Evolutionary conservation across 768 basidiomycete genomes (phyloP), one percentile per base, ranked within the genome.

Genomic region (Candolleomyces aberdarensis): DNA sequence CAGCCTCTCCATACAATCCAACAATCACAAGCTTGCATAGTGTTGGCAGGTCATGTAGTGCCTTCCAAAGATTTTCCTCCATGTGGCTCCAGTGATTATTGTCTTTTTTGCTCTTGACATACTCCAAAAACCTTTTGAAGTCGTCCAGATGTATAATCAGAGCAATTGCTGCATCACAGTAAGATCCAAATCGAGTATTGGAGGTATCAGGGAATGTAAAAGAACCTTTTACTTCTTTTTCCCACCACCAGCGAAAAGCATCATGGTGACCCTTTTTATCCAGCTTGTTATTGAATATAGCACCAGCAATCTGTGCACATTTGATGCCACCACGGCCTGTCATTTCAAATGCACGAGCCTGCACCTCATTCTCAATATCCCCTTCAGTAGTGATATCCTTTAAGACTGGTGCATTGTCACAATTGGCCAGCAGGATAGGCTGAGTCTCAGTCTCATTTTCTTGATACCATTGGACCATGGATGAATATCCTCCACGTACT

Each of bases 251-350:
- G 1, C 57, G 40, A 57, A 68, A 65, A 3, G 50, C 26, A 63
- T 74, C 70, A 58, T 71, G 69, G 48, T 72, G 66, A n/a, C 76
- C 76, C 43, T 73, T 73, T 62, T 76, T 78, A 53, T 76, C 69
- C 59, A 73, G 66, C 61, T 75, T 75, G 62, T 77, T 51, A 53
- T 72, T 68, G 1, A 75, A 69, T 2, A 76, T 50, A 3, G 65
- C 65, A 3, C 73, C 73, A 13, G 69, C 64, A 14, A 72, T 64
- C 9, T 64, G 46, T 14, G 60, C 48, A 22, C 54, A 46, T 47
- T 66, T 66, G 22, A 66, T 62, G 11, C 57, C 62, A 15, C 64
- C 62, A 39, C 54, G 22, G 19, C n/a, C 17, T 4, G 49, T 50
- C 22, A 26, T 20, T 22, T 50, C 49, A 50, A 50, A 50, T 9